Base-by-base conservation (phyloP, 177 flowering plant species). In the Vitis hybrid region DNA sequence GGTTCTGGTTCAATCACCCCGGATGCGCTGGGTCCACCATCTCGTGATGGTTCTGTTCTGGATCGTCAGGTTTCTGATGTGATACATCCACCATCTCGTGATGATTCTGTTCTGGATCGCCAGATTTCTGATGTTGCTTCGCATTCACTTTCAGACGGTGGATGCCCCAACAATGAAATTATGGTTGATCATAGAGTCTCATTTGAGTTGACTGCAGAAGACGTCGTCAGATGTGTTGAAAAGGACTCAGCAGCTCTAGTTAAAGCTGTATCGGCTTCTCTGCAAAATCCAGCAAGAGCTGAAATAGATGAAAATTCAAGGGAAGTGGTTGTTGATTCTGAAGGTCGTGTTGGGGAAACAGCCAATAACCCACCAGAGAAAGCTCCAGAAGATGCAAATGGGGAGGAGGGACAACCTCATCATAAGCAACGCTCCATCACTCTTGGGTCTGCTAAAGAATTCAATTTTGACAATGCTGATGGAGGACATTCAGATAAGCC, bases 381-480 rank as follows among this genome's bases (percentile, higher is more conserved):
- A 66, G 79, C 73, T 61, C 46, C 66, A 12, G 63, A 11, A 32
- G 72, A 77, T 64, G 63, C 14, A 32, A 72, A 75, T 62, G 78
- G 49, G n/a, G 87, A 83, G 51, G 82, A 65, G 50, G 78, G 72
- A 67, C 64, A 64, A 21, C 62, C 52, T 59, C 78, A 77, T 70
- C 85, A 78, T 57, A 84, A 80, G 79, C 84, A 79, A 54, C 81
- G 74, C 32, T 81, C 88, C 15, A 74, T 80, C 64, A 80, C 90
- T 4, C 82, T 87, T 48, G 96, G 90, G 11, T 84, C 90, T 9
- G 62, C 60, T 40, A 89, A 83, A 69, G 99, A 95, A 61, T 95
- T 95, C 82, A 89, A 91, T 52, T 95, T 93, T 70, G 94, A 86
- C 69, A 88, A 84, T 66, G 64, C 79, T 15, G 90, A 90, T 64